phyloP scores from a whole-genome alignment of 768 basidiomycete species.

The Collybiopsis confluens region DNA sequence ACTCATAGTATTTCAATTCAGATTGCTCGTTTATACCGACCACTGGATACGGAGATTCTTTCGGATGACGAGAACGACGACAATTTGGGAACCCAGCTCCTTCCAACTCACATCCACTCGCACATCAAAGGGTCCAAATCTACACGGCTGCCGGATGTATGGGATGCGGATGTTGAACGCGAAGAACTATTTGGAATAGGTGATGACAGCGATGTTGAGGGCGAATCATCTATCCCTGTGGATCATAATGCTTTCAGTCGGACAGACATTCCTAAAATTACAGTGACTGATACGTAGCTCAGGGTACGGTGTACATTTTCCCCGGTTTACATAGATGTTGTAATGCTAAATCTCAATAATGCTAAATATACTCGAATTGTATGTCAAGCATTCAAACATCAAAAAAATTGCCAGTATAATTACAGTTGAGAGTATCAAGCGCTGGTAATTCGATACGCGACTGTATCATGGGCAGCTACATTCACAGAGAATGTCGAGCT shows the following conservation, averaged over 20 bases:
- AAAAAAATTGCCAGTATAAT: too few species aligned
- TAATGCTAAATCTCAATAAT: too few species aligned
- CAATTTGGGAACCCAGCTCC: conserved; percentile 47
- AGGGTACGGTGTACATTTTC: too few species aligned
- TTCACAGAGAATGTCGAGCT: conserved; percentile 32
- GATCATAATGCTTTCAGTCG: not conserved
- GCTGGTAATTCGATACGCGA: conserved; percentile 39
- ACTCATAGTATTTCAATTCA: conserved; percentile 20
- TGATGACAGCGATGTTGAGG: conserved; percentile 58
- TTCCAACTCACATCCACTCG: conserved; percentile 42
- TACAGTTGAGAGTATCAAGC: too few species aligned
- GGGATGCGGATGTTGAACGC: conserved; percentile 78
- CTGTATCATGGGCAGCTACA: conserved; percentile 49
- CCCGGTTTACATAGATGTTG: too few species aligned
- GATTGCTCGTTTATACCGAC: conserved; percentile 78
- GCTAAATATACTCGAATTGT: too few species aligned
- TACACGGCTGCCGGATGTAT: conserved; percentile 54
- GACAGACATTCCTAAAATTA: conserved; percentile 8
- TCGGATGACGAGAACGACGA: conserved; percentile 57
- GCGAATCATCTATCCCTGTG: conserved; percentile 19
- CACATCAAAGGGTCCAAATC: conserved; percentile 23
- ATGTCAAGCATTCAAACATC: too few species aligned
- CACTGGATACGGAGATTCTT: conserved; percentile 48
- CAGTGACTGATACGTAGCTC: conserved; percentile 3
- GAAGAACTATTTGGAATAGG: conserved; percentile 74